Percentiles rank a stretch among this genome's conserved stretches.
Evolutionary conservation across 345 rosid genomes (phyloP).

Genomic region (Fremontodendron californicum): DNA sequence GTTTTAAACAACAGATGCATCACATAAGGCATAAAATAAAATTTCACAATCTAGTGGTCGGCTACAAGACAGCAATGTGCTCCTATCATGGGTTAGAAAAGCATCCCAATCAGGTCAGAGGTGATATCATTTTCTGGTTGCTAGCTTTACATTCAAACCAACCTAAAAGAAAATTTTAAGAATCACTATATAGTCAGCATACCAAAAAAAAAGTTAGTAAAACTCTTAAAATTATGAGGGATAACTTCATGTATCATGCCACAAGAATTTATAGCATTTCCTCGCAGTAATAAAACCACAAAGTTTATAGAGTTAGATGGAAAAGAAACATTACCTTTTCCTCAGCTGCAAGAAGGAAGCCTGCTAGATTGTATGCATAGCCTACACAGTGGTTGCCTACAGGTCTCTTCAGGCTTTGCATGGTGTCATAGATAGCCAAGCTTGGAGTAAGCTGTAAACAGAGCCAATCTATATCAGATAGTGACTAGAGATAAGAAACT

Average conservation of each 20-base stretch:
- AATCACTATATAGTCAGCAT: background rate
- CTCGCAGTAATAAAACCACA: background rate
- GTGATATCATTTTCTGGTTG: background rate
- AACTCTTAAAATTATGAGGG: background rate
- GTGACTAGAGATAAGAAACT: background rate
- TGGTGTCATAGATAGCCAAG: constrained; percentile 77
- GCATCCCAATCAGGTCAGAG: background rate
- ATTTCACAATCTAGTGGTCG: background rate
- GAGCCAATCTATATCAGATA: constrained; percentile 15
- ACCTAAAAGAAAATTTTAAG: background rate
- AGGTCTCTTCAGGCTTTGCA: constrained; percentile 79
- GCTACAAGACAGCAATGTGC: background rate
- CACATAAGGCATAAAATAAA: background rate
- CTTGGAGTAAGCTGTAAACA: constrained; percentile 68
- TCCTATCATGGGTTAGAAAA: background rate
- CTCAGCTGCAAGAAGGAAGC: constrained; percentile 79
- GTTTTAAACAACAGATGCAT: background rate
- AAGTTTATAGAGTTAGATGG: background rate
- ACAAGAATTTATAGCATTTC: background rate
- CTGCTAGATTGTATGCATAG: constrained; percentile 75
- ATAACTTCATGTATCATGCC: background rate
- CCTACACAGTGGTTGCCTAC: constrained; percentile 71
- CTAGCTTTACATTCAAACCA: background rate
- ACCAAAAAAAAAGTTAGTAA: background rate
- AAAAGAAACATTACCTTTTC: constrained; percentile 55